Percentiles rank a stretch among this genome's conserved stretches.
phyloP scores from a whole-genome alignment of 2,329 filamentous ascomycete genomes.

The Cercospora beticola region DNA sequence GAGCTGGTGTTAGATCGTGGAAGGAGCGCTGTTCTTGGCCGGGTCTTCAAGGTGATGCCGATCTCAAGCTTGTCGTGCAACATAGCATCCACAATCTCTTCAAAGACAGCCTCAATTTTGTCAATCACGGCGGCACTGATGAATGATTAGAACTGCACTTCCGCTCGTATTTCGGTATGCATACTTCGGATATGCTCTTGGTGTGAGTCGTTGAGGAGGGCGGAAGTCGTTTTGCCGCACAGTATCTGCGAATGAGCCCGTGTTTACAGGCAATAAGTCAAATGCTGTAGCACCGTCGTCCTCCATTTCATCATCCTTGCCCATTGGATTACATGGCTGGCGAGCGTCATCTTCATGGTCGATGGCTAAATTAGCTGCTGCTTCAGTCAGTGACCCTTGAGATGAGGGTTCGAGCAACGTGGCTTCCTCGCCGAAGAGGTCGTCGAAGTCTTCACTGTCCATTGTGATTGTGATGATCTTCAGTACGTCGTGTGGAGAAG shows the following conservation, averaged over 20 bases:
- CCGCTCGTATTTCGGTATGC: not conserved
- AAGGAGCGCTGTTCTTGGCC: conserved; percentile 6
- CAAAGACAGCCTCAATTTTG: conserved; percentile 58
- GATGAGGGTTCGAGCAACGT: conserved; percentile 25
- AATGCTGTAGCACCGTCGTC: not conserved
- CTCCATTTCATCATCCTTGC: not conserved
- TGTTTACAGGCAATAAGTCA: conserved; percentile 4
- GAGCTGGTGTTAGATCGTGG: too few species aligned
- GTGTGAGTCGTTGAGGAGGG: not conserved
- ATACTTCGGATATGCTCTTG: conserved; percentile 18
- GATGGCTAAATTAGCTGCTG: conserved; percentile 23
- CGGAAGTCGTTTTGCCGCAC: conserved; percentile 10
- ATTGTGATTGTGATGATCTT: conserved; percentile 17
- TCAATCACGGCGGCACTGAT: conserved; percentile 42
- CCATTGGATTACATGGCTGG: not conserved
- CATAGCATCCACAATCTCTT: conserved; percentile 53
- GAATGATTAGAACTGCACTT: not conserved
- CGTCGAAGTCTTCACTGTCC: conserved; percentile 32
- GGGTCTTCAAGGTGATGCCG: conserved; percentile 50
- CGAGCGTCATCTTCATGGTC: not conserved
- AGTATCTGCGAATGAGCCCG: conserved; percentile 4
- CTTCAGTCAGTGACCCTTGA: conserved; percentile 28
- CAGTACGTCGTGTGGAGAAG: not conserved
- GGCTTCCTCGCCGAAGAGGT: conserved; percentile 27
- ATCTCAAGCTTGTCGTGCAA: conserved; percentile 47